Conservation (phyloP, 2,329 filamentous ascomycete species). For the Mycosphaerella sp. region DNA sequence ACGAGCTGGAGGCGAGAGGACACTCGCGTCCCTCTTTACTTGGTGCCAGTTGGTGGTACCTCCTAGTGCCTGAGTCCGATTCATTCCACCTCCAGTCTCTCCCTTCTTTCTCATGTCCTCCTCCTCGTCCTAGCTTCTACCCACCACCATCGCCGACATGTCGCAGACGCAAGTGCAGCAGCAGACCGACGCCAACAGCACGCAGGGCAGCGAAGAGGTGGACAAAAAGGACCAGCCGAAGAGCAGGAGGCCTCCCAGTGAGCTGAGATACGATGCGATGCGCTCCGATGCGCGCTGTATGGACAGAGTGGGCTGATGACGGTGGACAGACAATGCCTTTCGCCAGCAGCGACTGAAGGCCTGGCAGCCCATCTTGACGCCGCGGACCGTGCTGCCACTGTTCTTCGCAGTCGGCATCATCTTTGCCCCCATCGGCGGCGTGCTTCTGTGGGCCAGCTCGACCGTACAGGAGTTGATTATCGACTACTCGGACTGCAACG, state of each 20-base stretch:
- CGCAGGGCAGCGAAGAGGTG: conserved; percentile 37
- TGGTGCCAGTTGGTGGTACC: too few relatives aligned
- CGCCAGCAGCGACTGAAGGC: conserved; percentile 94
- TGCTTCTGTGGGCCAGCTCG: conserved; percentile 78
- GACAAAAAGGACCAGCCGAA: conserved; percentile 72
- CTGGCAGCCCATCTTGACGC: conserved; percentile 96
- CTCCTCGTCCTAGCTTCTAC: not conserved
- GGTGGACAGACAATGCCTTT: conserved; percentile 75
- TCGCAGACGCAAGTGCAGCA: conserved; percentile 37
- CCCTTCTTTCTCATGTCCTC: not conserved
- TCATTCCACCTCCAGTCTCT: not conserved
- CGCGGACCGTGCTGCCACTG: conserved; percentile 84
- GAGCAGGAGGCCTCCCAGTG: conserved; percentile 86
- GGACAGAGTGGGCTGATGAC: conserved; percentile 16
- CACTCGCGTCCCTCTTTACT: too few relatives aligned
- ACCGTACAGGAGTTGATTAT: conserved; percentile 82
- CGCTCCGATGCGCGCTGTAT: not conserved
- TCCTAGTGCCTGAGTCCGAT: too few relatives aligned
- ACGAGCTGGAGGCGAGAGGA: too few relatives aligned
- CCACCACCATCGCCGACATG: conserved; percentile 29
- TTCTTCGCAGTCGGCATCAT: conserved; percentile 89
- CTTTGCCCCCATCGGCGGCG: conserved; percentile 85
- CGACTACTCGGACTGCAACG: conserved; percentile 76
- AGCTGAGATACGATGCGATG: conserved; percentile 29
- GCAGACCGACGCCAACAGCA: conserved; percentile 36